These are phyloP conservation scores for barrel medic (Medicago truncatula) DNA, from an alignment of 306 rosid species.

Conservation along the genomic window DNA sequence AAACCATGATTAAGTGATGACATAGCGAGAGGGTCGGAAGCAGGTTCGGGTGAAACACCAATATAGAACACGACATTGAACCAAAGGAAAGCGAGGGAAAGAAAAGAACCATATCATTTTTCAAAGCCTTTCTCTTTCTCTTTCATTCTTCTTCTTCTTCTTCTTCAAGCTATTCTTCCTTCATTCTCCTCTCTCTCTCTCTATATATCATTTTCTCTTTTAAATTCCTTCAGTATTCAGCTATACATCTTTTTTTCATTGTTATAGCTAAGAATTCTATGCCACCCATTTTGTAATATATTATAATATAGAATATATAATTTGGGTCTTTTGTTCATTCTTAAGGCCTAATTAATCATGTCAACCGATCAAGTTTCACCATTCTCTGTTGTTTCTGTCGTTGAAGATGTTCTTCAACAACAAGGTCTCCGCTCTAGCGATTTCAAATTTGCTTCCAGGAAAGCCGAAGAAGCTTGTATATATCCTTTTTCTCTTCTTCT, in stretches of 20 bases:
- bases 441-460: slow-evolving; percentile 62
- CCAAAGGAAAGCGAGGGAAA: slow-evolving; percentile 49
- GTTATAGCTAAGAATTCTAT: neutral
- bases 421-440: slow-evolving; percentile 49
- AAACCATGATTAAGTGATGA: slow-evolving; percentile 60
- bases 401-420: slow-evolving; percentile 80
- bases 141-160: slow-evolving; percentile 31
- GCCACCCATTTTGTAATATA: slow-evolving; percentile 6
- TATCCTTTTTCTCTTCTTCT: slow-evolving; percentile 15
- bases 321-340: slow-evolving; percentile 30
- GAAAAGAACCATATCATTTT: slow-evolving; percentile 6
- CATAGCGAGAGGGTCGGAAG: slow-evolving; percentile 79
- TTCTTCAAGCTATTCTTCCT: slow-evolving; percentile 20
- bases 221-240: slow-evolving; percentile 25
- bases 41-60: slow-evolving; percentile 61
- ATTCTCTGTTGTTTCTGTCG: slow-evolving; percentile 72
- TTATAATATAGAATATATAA: slow-evolving; percentile 8
- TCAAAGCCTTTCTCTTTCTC: slow-evolving; percentile 40
- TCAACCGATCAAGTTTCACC: slow-evolving; percentile 63
- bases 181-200: slow-evolving; percentile 1
- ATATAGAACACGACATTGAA: slow-evolving; percentile 34
- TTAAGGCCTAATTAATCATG: slow-evolving; percentile 46
- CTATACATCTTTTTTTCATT: slow-evolving; percentile 11
- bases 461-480: slow-evolving; percentile 78
- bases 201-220: slow-evolving; percentile 28